Conservation (phyloP, 2,329 filamentous ascomycete genomes). For the Fusarium transvaalense region DNA sequence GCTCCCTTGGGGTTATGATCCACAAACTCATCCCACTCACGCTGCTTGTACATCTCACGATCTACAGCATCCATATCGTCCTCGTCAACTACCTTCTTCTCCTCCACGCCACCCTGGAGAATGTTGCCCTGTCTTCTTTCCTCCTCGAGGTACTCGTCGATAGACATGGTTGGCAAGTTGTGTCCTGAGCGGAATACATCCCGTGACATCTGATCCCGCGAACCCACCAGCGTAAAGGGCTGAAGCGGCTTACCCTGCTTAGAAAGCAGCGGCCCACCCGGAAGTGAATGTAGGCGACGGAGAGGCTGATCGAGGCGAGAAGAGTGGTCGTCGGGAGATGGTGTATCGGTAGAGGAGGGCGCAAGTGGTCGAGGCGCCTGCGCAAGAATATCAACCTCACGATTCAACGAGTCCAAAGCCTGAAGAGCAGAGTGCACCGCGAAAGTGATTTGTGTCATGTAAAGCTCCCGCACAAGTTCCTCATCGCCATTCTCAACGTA, state of each 20-base stretch:
- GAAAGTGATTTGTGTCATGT: constrained; percentile 80
- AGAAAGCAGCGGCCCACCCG: constrained; percentile 79
- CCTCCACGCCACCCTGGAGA: constrained; percentile 88
- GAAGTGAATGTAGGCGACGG: constrained; percentile 62
- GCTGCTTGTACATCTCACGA: constrained; percentile 90
- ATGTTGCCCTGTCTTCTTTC: constrained; percentile 87
- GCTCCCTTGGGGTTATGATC: constrained; percentile 89
- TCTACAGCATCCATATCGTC: constrained; percentile 91
- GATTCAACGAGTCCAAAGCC: constrained; percentile 85
- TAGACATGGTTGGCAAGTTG: constrained; percentile 95
- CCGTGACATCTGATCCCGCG: constrained; percentile 78
- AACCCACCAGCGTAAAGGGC: constrained; percentile 88
- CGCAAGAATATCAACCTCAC: constrained; percentile 85
- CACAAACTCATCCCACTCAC: constrained; percentile 94
- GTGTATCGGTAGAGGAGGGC: constrained; percentile 60
- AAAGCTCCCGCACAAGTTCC: constrained; percentile 81
- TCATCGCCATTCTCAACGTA: constrained; percentile 80
- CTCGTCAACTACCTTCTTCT: constrained; percentile 82
- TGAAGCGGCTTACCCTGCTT: constrained; percentile 85
- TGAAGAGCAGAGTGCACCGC: constrained; percentile 85
- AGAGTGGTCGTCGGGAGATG: constrained; percentile 63
- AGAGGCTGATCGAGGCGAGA: constrained; percentile 79
- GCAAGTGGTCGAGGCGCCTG: constrained; percentile 72
- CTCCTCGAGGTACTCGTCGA: constrained; percentile 97
- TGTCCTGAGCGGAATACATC: constrained; percentile 93